These are phyloP conservation scores for Vitellaria paradoxa DNA, from an alignment of 179 eudicot species.

Conservation along the genomic window DNA sequence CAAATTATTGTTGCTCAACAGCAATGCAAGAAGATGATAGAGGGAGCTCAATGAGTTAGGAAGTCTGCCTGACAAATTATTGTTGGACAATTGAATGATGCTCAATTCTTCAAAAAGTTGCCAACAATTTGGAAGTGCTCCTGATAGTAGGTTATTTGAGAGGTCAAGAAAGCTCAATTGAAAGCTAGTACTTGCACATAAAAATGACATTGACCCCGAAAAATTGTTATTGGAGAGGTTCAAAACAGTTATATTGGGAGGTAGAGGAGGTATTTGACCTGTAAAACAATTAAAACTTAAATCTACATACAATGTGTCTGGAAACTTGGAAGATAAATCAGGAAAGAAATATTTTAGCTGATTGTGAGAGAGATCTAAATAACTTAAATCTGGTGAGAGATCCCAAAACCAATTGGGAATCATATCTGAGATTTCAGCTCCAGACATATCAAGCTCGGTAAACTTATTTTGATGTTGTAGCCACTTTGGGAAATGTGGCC, in stretches of 20 bases:
- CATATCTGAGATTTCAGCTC: background rate
- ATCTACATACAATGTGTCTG: accelerated
- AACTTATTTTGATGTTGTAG: background rate
- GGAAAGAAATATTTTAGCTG: background rate
- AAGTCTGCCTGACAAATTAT: background rate
- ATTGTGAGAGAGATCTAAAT: background rate
- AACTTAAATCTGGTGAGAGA: background rate
- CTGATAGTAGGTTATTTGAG: background rate
- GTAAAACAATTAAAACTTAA: background rate
- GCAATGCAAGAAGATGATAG: background rate
- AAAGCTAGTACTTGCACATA: background rate
- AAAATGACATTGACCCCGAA: background rate
- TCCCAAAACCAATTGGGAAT: conserved; percentile 7
- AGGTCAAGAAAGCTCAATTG: background rate
- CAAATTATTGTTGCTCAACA: background rate
- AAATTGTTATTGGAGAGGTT: background rate
- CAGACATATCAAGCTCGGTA: background rate
- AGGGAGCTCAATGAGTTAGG: conserved; percentile 3
- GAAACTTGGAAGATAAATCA: background rate
- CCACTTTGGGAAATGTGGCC: conserved; percentile 3
- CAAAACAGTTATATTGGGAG: background rate
- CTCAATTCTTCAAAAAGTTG: background rate
- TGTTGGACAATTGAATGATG: background rate
- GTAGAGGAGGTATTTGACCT: background rate
- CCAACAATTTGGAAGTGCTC: conserved; percentile 8